These are phyloP conservation scores for Entomortierella parvispora DNA, from an alignment of 192 early-diverging fungal species.

Conservation along the genomic window DNA sequence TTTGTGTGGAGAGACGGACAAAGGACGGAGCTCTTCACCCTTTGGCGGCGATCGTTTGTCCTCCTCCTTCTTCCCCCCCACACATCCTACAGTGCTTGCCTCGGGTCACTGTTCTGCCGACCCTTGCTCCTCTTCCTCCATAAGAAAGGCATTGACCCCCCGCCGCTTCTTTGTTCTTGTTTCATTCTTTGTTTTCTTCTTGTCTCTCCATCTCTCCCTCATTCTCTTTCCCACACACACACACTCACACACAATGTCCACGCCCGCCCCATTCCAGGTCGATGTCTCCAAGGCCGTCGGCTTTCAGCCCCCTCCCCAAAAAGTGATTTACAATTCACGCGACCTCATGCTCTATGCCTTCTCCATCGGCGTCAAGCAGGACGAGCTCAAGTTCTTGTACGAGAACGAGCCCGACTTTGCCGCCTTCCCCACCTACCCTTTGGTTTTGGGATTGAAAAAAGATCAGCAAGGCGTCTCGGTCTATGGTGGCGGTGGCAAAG, in stretches of 20 bases:
- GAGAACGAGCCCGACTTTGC: slow-evolving; percentile 72
- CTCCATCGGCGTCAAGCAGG: slow-evolving; percentile 66
- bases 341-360: slow-evolving; percentile 82
- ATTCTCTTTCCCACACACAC: background rate
- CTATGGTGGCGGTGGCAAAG: slow-evolving; percentile 68
- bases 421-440: slow-evolving; percentile 77
- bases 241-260: background rate
- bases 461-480: slow-evolving; percentile 39
- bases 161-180: background rate
- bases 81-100: too few species aligned
- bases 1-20: too few species aligned
- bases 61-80: too few species aligned
- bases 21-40: too few species aligned
- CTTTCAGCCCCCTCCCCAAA: slow-evolving; percentile 40
- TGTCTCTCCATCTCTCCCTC: background rate
- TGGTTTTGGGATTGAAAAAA: slow-evolving; percentile 71
- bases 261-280: slow-evolving; percentile 27
- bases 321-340: slow-evolving; percentile 68
- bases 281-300: slow-evolving; percentile 69
- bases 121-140: background rate
- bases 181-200: background rate
- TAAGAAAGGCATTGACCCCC: too few species aligned
- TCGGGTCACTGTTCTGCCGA: too few species aligned
- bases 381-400: slow-evolving; percentile 74
- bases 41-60: too few species aligned